Evolutionary conservation across 371 early-diverging fungal genomes (phyloP), one percentile per base, ranked within the genome.

Genomic region (Mucor ambiguus): DNA sequence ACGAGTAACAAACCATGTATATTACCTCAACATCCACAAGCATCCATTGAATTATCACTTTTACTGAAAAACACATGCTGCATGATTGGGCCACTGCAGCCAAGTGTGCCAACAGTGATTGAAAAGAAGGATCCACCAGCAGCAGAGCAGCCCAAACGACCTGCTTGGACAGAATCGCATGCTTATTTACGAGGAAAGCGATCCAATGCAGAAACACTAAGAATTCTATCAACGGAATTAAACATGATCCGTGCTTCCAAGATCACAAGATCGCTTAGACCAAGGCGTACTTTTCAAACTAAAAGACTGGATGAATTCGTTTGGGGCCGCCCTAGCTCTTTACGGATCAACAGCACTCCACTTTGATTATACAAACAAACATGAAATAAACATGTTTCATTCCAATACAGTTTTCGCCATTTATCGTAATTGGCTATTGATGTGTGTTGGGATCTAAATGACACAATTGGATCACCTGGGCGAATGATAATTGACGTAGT

Each of bases 211-310:
- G 24, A 60, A 35, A 44, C 60, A 26, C 61, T 71, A 10, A 54
- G 71, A 55, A 67, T 71, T 6, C 63, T 71, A 26, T 20, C 48
- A 22, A 56, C 55, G 5, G 71, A 71, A 49, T 14, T 59, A 20
- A 71, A 67, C 37, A 71, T 71, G 71, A 67, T 71, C 22, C 67
- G 63, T 43, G 67, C 71, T 55, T 67, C 55, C 35, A 71, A 71
- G 59, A 71, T 71, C 52, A 67, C 67, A 35, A 30, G 71, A 10
- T 52, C 64, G 12, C 32, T 71, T 9, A 71, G 56, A 54, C 71
- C 67, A 29, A 71, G 71, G 24, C 52, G 63, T 16, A 16, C 67
- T 16, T 67, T 60, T 60, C 55, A 60, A 48, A 22, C 60, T 14
- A 71, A 54, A 29, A 58, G 71, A 22, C n/a, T 63, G 12, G 71